A percentile compares a stretch with the other conserved stretches of the same genome.
These are phyloP conservation scores for Monosporozyma servazzii DNA, from an alignment of 805 yeast species.

Conservation along the genomic window DNA sequence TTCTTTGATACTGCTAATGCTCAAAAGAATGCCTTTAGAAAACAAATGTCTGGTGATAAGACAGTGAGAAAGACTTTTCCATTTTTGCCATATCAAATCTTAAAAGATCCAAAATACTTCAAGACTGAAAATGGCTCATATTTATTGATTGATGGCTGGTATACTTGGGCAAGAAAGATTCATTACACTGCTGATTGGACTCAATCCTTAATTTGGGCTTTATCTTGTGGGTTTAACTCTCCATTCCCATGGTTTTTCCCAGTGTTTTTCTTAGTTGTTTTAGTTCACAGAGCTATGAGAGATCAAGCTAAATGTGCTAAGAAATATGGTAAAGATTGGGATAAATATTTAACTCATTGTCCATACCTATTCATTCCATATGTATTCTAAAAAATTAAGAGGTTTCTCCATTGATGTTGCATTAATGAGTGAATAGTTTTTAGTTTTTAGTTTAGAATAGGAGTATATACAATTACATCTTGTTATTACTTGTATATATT, in stretches of 20 bases:
- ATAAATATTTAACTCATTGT: constrained; percentile 70
- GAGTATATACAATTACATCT: neutral
- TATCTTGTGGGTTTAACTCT: constrained; percentile 78
- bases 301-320: constrained; percentile 75
- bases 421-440: neutral
- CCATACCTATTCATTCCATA: constrained; percentile 91
- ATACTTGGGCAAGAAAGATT: constrained; percentile 82
- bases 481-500: neutral
- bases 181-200: constrained; percentile 92
- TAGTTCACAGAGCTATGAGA: constrained; percentile 81
- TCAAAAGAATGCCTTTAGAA: constrained; percentile 89
- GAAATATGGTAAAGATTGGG: constrained; percentile 96
- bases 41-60: constrained; percentile 70
- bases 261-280: constrained; percentile 73
- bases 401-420: neutral
- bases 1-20: constrained; percentile 93
- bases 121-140: constrained; percentile 76
- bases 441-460: neutral
- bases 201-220: constrained; percentile 86
- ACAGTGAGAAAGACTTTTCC: constrained; percentile 83
- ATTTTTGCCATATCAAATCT: constrained; percentile 72
- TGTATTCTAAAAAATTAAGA: constrained; percentile 40
- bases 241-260: constrained; percentile 97
- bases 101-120: constrained; percentile 78
- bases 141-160: constrained; percentile 91